These are phyloP conservation scores for Pneumocystis oryctolagi DNA, from an alignment of 1,139 yeast genomes.

Conservation along the genomic window DNA sequence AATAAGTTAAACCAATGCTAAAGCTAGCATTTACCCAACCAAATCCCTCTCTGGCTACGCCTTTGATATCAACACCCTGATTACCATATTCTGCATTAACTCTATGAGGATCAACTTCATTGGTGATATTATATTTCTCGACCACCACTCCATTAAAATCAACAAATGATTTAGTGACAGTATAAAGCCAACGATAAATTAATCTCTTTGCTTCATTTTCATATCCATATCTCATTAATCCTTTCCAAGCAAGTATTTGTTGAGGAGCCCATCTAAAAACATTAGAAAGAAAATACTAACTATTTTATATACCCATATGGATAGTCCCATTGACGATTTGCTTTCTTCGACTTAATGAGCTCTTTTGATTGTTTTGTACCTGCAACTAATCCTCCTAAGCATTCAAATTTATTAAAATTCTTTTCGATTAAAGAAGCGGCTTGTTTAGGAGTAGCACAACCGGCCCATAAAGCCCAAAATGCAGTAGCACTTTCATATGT, in stretches of 20 bases:
- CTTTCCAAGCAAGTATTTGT: conserved; percentile 88
- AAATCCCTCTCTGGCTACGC: conserved; percentile 84
- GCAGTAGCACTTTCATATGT: conserved; percentile 78
- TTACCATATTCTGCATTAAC: conserved; percentile 96
- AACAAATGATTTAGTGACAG: conserved; percentile 85
- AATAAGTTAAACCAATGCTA: conserved; percentile 53
- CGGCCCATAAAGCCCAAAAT: conserved; percentile 88
- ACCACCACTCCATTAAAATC: conserved; percentile 92
- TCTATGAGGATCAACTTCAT: conserved; percentile 70
- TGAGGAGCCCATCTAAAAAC: conserved; percentile 74
- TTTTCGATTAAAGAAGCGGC: conserved; percentile 47
- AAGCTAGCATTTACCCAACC: conserved; percentile 95
- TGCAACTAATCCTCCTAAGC: conserved; percentile 75
- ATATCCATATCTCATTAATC: conserved; percentile 61
- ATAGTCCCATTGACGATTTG: conserved; percentile 93
- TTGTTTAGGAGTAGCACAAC: conserved; percentile 56
- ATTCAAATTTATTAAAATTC: conserved; percentile 62
- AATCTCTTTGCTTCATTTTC: conserved; percentile 51
- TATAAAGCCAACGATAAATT: conserved; percentile 71
- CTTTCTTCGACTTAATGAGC: conserved; percentile 49
- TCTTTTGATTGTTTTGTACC: conserved; percentile 75
- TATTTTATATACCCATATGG: conserved; percentile 50
- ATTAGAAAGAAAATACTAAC: not conserved
- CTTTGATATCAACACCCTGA: conserved; percentile 84
- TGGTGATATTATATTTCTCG: conserved; percentile 84